Evolutionary conservation across 495 filamentous ascomycete genomes (phyloP).

Genomic region (Immersiella caudata): DNA sequence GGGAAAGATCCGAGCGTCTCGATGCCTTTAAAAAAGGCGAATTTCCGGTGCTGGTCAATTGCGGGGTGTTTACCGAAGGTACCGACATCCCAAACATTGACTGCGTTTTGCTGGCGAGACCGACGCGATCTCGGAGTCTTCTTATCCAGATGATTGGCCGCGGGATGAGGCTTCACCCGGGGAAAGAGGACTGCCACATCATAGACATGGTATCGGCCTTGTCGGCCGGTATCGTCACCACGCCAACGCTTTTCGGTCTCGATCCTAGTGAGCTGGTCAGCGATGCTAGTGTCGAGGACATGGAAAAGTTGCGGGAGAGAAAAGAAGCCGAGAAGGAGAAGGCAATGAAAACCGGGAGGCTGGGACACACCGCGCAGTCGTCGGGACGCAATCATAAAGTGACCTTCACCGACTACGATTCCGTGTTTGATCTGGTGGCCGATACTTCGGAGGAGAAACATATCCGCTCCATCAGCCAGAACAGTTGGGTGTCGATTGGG

Average conservation of each 20-base stretch:
- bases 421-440: slow-evolving; percentile 81
- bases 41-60: slow-evolving; percentile 90
- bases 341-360: slow-evolving; percentile 30
- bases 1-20: slow-evolving; percentile 65
- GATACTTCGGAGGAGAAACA: slow-evolving; percentile 77
- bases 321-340: slow-evolving; percentile 43
- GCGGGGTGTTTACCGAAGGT: slow-evolving; percentile 92
- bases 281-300: slow-evolving; percentile 57
- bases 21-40: slow-evolving; percentile 73
- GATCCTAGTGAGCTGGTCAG: slow-evolving; percentile 80
- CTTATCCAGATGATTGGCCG: slow-evolving; percentile 97
- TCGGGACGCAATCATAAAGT: slow-evolving; percentile 44
- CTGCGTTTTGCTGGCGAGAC: slow-evolving; percentile 84
- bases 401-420: slow-evolving; percentile 86
- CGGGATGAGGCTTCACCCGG: slow-evolving; percentile 79
- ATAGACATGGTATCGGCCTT: slow-evolving; percentile 94
- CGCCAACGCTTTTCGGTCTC: slow-evolving; percentile 90
- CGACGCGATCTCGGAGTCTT: slow-evolving; percentile 86
- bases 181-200: slow-evolving; percentile 87
- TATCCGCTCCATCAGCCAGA: slow-evolving; percentile 70
- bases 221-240: slow-evolving; percentile 79
- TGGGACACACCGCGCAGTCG: background rate
- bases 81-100: slow-evolving; percentile 98
- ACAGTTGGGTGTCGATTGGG: slow-evolving; percentile 79
- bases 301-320: slow-evolving; percentile 56